These are phyloP conservation scores for Xylaria sp. DNA, from an alignment of 2,329 filamentous ascomycete species.

Conservation along the genomic window DNA sequence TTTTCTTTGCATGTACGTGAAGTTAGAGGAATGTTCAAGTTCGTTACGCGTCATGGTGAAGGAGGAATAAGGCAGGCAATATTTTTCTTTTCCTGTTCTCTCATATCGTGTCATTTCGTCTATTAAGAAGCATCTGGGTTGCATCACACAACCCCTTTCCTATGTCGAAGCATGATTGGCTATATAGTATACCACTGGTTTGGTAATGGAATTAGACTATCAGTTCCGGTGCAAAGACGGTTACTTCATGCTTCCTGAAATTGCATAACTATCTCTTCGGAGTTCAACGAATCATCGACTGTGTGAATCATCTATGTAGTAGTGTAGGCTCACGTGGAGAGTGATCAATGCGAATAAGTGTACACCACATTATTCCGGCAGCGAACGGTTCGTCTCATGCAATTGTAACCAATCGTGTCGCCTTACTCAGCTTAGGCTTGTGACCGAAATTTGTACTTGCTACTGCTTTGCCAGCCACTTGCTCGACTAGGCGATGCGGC, in stretches of 20 bases:
- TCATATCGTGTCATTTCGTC: neutral
- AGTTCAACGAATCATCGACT: neutral
- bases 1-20: neutral
- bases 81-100: neutral
- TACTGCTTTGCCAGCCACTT: slow-evolving; percentile 4
- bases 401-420: slow-evolving; percentile 1
- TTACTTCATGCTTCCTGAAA: neutral
- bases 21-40: neutral
- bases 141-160: neutral
- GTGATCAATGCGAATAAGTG: neutral
- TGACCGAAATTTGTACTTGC: neutral
- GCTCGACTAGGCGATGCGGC: neutral
- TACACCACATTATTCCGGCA: neutral
- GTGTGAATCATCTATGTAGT: neutral
- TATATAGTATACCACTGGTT: slow-evolving; percentile 14
- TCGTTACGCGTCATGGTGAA: neutral
- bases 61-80: neutral
- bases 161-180: neutral
- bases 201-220: slow-evolving; percentile 1
- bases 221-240: neutral
- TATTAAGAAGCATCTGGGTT: neutral
- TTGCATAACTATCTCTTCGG: neutral
- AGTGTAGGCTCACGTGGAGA: slow-evolving; percentile 10
- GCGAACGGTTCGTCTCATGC: neutral
- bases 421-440: slow-evolving; percentile 1